Percentiles rank a stretch among this genome's conserved stretches.
Evolutionary conservation across 495 filamentous ascomycete species (phyloP).

Genomic region (Daldinia loculata): DNA sequence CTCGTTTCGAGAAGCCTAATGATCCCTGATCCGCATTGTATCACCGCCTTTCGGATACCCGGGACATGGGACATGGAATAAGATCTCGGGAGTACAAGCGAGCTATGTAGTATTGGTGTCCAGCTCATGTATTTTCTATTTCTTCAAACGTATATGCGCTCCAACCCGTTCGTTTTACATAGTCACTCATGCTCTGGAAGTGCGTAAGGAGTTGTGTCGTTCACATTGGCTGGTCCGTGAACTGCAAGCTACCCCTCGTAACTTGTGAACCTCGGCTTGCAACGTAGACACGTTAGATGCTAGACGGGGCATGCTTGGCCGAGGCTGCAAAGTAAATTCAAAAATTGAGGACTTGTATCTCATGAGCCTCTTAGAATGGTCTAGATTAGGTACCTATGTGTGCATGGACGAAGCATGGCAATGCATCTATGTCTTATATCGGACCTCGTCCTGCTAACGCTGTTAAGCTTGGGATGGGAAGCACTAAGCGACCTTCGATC

Average conservation of each 20-base stretch:
- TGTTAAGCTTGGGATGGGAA: not conserved
- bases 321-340: not conserved
- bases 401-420: not conserved
- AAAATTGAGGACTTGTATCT: not conserved
- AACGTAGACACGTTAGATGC: conserved; percentile 4
- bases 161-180: not conserved
- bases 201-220: not conserved
- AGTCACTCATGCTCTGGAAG: not conserved
- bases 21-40: conserved; percentile 17
- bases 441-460: not conserved
- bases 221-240: not conserved
- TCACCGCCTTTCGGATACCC: conserved; percentile 9
- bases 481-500: not conserved
- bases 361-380: not conserved
- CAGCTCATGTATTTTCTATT: not conserved
- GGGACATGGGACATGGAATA: not conserved
- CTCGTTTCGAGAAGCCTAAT: conserved; percentile 28
- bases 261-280: conserved; percentile 35
- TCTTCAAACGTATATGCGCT: not conserved
- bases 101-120: not conserved
- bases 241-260: conserved; percentile 19
- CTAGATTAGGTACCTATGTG: not conserved
- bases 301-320: not conserved
- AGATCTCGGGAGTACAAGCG: not conserved
- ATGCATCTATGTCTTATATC: not conserved